Evolutionary conservation across 257 asterid species (phyloP).

Genomic region (Petunia secreta): DNA sequence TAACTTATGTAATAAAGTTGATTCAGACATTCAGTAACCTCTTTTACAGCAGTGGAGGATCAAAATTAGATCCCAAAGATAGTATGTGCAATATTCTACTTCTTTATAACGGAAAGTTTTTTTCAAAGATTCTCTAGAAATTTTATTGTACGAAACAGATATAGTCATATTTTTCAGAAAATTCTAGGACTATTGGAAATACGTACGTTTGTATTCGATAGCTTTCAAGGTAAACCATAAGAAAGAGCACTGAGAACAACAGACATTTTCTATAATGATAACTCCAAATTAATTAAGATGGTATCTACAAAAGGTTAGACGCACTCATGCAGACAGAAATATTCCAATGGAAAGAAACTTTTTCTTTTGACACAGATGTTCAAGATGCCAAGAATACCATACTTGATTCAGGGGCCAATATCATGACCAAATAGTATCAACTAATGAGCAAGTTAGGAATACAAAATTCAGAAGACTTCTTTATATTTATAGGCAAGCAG

Average conservation of each 20-base stretch:
- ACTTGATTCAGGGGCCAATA: slow-evolving; percentile 17
- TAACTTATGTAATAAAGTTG: too few species aligned
- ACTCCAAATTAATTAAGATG: not conserved
- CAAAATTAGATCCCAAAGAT: not conserved
- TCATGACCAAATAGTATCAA: not conserved
- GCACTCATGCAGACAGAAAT: not conserved
- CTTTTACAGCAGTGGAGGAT: not conserved
- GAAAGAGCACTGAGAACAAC: not conserved
- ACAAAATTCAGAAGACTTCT: not conserved
- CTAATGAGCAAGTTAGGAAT: slow-evolving; percentile 8
- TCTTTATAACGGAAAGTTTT: not conserved
- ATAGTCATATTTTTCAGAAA: not conserved
- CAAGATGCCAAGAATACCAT: slow-evolving; percentile 19
- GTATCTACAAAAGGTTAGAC: not conserved
- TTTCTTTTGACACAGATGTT: not conserved
- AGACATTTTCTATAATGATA: not conserved
- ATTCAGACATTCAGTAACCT: not conserved
- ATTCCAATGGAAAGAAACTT: not conserved
- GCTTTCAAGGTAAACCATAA: not conserved
- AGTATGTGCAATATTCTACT: not conserved
- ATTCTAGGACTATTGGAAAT: not conserved
- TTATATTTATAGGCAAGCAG: not conserved
- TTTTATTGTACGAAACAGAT: not conserved
- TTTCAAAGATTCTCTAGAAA: not conserved
- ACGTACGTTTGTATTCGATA: not conserved